Base-by-base conservation (phyloP, 2,329 filamentous ascomycete species). In the Fragosphaeria purpurea region DNA sequence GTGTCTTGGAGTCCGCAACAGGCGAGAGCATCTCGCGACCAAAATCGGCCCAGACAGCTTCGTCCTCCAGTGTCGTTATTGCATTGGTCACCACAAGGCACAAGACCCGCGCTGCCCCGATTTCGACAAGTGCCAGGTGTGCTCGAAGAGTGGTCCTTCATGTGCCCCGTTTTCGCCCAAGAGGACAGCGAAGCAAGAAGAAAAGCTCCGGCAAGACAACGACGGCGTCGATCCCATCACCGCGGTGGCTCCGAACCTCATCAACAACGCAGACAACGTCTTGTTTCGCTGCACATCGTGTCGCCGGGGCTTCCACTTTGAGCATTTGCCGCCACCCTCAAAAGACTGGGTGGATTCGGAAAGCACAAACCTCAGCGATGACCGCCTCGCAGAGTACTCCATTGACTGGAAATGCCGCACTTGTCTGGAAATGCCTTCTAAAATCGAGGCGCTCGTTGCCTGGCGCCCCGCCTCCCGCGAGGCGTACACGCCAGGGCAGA, bases 41-140 rank as follows among this genome's bases (percentile, higher is more conserved):
- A 98, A 97, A 64, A 67, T 96, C 48, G 82, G 74, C 2, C 72
- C 84, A 1, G 80, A 84, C 2, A 68, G 84, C 39, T 97, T 95
- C 59, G 83, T 98, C 12, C 70, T 98, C 40, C 93, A 98, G 63
- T 98, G 93, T 68, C 84, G 82, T 57, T 85, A 83, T 51, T 98
- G 93, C 63, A 76, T 97, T 55, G 83, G 83, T 4, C 62, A 76
- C 22, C 75, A 82, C 44, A 70, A 72, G 54, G 82, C 81, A 61
- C 90, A 86, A 60, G 88, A 96, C 56, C 55, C 60, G 0, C 74
- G 71, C 13, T 82, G 83, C 1, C 90, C 93, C 0, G 75, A 82
- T 53, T 76, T 88, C 44, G 80, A 83, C 52, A 71, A 71, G 44
- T 98, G 94, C 60, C 79, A 85, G 54, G 70, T 68, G 6, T 98